These are phyloP conservation scores for Marasmius tenuissimus DNA, from an alignment of 1,284 basidiomycete genomes.

Conservation along the genomic window DNA sequence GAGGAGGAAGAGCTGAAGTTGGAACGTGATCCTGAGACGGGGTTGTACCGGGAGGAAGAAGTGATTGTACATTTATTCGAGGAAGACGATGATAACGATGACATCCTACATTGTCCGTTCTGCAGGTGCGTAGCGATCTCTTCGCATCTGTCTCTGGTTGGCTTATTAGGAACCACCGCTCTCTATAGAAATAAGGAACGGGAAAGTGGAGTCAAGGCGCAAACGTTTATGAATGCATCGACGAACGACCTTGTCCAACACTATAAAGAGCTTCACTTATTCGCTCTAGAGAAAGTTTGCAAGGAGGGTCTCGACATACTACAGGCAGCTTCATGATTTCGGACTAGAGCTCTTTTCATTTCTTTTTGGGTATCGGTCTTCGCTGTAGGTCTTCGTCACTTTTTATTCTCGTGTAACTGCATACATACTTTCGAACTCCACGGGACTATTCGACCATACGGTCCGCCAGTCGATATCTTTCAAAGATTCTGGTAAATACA, in stretches of 20 bases:
- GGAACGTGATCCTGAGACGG: background rate
- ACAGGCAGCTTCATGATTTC: background rate
- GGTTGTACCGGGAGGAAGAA: background rate
- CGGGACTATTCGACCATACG: no score
- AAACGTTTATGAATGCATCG: background rate
- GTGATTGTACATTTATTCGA: background rate
- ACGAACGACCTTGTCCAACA: background rate
- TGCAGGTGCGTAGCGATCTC: constrained; percentile 3
- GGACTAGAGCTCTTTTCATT: background rate
- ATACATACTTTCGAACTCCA: no score
- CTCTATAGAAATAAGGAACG: background rate
- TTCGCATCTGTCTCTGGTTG: background rate
- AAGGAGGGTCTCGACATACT: background rate
- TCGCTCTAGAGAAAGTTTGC: background rate
- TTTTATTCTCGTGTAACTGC: no score
- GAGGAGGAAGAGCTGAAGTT: background rate
- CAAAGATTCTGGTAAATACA: no score
- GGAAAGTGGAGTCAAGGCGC: background rate
- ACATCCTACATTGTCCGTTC: background rate
- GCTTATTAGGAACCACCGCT: background rate
- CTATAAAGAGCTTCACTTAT: background rate
- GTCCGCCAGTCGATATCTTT: no score
- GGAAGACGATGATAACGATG: background rate
- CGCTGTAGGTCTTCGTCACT: no score
- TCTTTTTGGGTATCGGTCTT: no score